phyloP scores from a whole-genome alignment of 768 basidiomycete species.

The Auriscalpium vulgare region DNA sequence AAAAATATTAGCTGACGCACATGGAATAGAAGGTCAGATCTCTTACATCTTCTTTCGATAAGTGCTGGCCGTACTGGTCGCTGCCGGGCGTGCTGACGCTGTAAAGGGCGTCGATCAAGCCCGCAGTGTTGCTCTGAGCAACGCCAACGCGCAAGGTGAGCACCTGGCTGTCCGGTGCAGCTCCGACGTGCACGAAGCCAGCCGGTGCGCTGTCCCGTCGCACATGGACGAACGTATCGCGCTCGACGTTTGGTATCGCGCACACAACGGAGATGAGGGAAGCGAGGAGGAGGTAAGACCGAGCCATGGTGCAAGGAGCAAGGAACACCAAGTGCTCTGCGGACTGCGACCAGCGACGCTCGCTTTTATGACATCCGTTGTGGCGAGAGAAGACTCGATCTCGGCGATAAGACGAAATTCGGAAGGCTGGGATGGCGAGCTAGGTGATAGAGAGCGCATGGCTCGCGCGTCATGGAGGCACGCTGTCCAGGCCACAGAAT shows the following conservation, averaged over 20 bases:
- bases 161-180: conserved; percentile 15
- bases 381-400: too few species aligned
- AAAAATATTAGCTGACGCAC: neutral
- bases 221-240: neutral
- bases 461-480: too few species aligned
- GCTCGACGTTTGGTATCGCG: neutral
- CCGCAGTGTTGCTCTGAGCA: conserved; percentile 23
- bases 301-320: neutral
- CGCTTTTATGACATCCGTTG: too few species aligned
- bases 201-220: conserved; percentile 9
- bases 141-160: conserved; percentile 28
- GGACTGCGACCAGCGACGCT: too few species aligned
- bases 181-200: conserved; percentile 19
- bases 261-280: neutral
- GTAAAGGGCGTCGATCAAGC: conserved; percentile 25
- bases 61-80: conserved; percentile 23
- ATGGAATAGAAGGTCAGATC: neutral
- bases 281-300: neutral
- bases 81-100: conserved; percentile 25
- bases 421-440: too few species aligned
- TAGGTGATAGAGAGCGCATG: too few species aligned
- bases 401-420: too few species aligned
- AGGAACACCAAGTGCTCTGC: too few species aligned
- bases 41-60: conserved; percentile 26
- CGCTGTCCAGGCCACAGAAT: too few species aligned